phyloP scores from a whole-genome alignment of 129 eudicot species.

The Ambrosia trifida region DNA sequence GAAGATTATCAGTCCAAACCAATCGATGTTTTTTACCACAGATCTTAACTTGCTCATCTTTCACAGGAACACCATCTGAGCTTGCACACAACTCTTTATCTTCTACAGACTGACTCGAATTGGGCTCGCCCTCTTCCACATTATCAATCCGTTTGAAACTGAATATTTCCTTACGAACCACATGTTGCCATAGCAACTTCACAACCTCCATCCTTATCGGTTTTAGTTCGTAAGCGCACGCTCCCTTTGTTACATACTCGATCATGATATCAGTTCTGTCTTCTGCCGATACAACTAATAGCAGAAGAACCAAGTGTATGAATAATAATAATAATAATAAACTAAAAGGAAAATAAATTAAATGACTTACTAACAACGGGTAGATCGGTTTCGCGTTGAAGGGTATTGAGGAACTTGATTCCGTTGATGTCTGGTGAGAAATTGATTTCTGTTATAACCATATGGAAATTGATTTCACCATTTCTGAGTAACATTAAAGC shows the following conservation, averaged over 20 bases:
- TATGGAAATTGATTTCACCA: constrained; percentile 15
- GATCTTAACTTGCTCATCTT: constrained; percentile 13
- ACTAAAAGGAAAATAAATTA: too few species aligned
- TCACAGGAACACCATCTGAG: constrained; percentile 18
- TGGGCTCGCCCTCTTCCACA: constrained; percentile 14
- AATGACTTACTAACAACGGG: constrained; percentile 34
- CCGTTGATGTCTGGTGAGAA: constrained; percentile 25
- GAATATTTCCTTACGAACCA: constrained; percentile 11
- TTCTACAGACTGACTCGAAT: constrained; percentile 16
- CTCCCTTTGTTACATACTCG: constrained; percentile 19
- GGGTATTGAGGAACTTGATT: constrained; percentile 18
- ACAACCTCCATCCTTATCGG: constrained; percentile 25
- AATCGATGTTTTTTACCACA: constrained; percentile 20
- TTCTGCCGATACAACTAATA: constrained; percentile 27
- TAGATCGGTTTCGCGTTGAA: constrained; percentile 21
- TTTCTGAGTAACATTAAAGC: constrained; percentile 24
- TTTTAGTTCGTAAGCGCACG: constrained; percentile 19
- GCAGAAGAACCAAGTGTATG: background rate
- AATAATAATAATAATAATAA: background rate
- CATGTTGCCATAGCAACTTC: constrained; percentile 32
- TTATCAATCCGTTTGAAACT: constrained; percentile 6
- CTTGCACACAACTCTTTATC: constrained; percentile 28
- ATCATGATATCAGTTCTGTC: constrained; percentile 19
- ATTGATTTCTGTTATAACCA: constrained; percentile 9
- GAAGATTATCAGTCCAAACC: constrained; percentile 32